phyloP scores from a whole-genome alignment of 805 yeast genomes.

The Starmerella floris region DNA sequence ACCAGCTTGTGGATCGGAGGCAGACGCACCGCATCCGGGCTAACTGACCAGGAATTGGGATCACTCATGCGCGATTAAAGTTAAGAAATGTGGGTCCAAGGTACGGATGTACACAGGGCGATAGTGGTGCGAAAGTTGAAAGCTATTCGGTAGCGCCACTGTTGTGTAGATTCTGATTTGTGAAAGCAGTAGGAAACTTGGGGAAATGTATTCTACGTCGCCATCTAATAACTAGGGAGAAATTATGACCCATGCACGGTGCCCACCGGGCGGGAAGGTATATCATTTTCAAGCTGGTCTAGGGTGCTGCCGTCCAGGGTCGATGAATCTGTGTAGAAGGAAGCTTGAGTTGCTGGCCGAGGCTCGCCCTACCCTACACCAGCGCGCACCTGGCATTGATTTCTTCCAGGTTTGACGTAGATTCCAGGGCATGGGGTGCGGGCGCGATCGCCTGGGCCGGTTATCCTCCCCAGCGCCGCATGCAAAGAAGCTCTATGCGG shows the following conservation, averaged over 20 bases:
- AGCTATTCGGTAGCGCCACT: neutral
- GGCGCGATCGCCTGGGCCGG: neutral
- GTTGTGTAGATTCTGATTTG: neutral
- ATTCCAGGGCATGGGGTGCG: neutral
- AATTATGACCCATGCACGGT: slow-evolving; percentile 5
- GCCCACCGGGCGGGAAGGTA: slow-evolving; percentile 16
- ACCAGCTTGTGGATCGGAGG: slow-evolving; percentile 21
- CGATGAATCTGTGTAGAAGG: neutral
- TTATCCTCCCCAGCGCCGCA: slow-evolving; percentile 4
- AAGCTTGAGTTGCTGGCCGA: slow-evolving; percentile 1
- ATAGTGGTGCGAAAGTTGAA: neutral
- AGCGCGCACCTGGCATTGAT: neutral
- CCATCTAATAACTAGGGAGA: slow-evolving; percentile 6
- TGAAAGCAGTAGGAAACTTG: neutral
- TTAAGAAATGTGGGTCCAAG: neutral
- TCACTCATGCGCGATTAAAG: slow-evolving; percentile 1
- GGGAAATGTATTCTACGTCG: neutral
- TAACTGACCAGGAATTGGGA: neutral
- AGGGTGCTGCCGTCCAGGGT: neutral
- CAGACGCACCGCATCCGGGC: slow-evolving; percentile 7
- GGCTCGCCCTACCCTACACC: neutral
- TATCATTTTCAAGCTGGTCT: neutral
- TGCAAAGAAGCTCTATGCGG: slow-evolving; percentile 8
- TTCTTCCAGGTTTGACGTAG: neutral
- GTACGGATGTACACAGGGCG: neutral